A percentile compares a stretch with the other conserved stretches of the same genome.
These are phyloP conservation scores for Tolypocladium nubicola DNA, from an alignment of 2,329 filamentous ascomycete species.

Conservation along the genomic window DNA sequence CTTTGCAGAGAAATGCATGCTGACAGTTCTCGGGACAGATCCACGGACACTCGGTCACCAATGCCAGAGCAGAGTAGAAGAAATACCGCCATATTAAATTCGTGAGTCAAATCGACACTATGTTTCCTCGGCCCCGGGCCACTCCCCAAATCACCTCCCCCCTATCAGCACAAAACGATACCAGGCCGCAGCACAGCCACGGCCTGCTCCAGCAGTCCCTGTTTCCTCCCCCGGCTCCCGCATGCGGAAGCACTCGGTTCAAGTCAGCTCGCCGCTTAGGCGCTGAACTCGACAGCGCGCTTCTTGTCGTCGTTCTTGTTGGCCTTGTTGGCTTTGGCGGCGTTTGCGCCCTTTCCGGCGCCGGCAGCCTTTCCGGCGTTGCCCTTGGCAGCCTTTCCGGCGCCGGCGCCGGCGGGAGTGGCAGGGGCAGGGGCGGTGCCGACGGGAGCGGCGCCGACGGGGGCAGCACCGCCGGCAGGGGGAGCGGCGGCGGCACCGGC, in stretches of 20 bases:
- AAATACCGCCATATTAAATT: no score
- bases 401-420: background rate
- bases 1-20: no score
- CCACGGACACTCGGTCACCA: no score
- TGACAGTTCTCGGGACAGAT: no score
- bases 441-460: background rate
- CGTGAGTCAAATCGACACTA: no score
- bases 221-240: background rate
- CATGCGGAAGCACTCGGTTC: no score
- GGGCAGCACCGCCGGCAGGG: no score
- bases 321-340: background rate
- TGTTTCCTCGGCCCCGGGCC: no score
- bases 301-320: background rate
- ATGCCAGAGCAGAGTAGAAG: no score
- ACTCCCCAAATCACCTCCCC: no score
- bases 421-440: background rate
- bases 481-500: background rate
- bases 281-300: slow-evolving; percentile 7
- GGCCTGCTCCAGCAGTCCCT: background rate
- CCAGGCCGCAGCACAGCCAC: no score
- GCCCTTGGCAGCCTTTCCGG: background rate
- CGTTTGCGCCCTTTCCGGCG: background rate
- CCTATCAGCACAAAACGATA: no score
- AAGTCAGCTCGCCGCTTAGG: slow-evolving; percentile 1
- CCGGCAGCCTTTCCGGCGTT: slow-evolving; percentile 3